Conservation (phyloP, 1,284 basidiomycete genomes). For the Cutaneotrichosporon sp. region DNA sequence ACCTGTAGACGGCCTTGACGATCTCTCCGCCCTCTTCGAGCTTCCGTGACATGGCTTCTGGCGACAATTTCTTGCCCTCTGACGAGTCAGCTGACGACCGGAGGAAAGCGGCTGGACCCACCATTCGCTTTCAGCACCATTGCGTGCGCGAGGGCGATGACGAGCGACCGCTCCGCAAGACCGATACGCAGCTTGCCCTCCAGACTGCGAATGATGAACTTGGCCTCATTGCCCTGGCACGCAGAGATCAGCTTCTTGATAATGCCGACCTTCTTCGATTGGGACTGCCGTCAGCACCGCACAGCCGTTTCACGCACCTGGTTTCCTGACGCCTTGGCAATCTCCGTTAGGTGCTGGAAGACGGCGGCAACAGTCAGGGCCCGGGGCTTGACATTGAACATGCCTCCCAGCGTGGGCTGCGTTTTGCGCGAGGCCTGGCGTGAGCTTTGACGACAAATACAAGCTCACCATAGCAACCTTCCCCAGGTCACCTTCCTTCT, state of each 20-base stretch:
- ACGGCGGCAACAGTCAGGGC: conserved; percentile 81
- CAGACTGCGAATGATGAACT: conserved; percentile 90
- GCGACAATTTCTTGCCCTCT: conserved; percentile 61
- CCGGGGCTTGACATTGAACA: conserved; percentile 94
- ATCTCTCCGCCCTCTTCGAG: conserved; percentile 74
- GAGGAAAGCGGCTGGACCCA: conserved; percentile 32
- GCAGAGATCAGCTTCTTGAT: conserved; percentile 92
- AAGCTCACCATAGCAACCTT: conserved; percentile 79
- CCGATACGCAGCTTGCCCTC: conserved; percentile 98
- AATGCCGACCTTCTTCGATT: conserved; percentile 89
- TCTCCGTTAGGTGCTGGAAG: conserved; percentile 78
- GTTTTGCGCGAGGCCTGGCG: conserved; percentile 81
- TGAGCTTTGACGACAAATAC: not conserved
- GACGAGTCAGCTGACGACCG: conserved; percentile 47
- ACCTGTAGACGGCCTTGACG: conserved; percentile 92
- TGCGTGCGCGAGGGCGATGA: conserved; percentile 83
- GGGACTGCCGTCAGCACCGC: conserved; percentile 58
- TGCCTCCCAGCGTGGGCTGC: conserved; percentile 86
- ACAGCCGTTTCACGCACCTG: conserved; percentile 60
- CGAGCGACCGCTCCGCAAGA: conserved; percentile 87
- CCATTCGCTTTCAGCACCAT: conserved; percentile 71
- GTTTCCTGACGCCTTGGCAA: conserved; percentile 76
- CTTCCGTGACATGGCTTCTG: conserved; percentile 66
- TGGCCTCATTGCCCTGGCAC: conserved; percentile 77
- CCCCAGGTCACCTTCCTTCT: conserved; percentile 91